A percentile compares a stretch with the other conserved stretches of the same genome.
These are phyloP conservation scores for Gossypium trilobum DNA, from an alignment of 441 rosid species.

Conservation along the genomic window DNA sequence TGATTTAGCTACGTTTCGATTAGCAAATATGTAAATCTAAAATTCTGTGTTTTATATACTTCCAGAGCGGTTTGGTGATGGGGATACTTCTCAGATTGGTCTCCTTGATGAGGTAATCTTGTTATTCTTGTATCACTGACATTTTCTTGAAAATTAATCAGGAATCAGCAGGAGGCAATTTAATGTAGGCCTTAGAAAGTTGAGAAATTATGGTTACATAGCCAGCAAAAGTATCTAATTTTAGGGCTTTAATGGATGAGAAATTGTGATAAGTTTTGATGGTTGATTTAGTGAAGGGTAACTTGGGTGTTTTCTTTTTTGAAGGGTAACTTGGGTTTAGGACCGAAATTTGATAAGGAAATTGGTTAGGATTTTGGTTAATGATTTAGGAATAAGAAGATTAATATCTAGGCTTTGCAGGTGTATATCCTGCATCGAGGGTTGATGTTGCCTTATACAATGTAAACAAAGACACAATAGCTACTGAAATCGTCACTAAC, in stretches of 20 bases:
- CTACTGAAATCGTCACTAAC: background rate
- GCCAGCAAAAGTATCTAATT: background rate
- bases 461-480: background rate
- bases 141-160: background rate
- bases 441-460: background rate
- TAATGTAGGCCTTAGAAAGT: background rate
- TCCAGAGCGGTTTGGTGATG: slow-evolving; percentile 94
- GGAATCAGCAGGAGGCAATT: background rate
- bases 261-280: background rate
- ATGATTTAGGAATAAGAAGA: background rate
- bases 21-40: slow-evolving; percentile 11
- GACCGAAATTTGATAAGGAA: background rate
- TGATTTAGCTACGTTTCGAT: slow-evolving; percentile 6
- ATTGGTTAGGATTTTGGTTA: background rate
- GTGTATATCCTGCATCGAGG: background rate
- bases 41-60: slow-evolving; percentile 19
- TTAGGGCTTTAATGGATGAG: background rate
- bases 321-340: background rate
- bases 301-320: background rate
- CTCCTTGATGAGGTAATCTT: slow-evolving; percentile 81
- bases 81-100: slow-evolving; percentile 82
- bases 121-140: background rate
- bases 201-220: background rate
- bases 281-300: background rate
- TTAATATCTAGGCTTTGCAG: too few relatives aligned